These are phyloP conservation scores for Millerozyma acaciae DNA, from an alignment of 805 yeast species.

Conservation along the genomic window DNA sequence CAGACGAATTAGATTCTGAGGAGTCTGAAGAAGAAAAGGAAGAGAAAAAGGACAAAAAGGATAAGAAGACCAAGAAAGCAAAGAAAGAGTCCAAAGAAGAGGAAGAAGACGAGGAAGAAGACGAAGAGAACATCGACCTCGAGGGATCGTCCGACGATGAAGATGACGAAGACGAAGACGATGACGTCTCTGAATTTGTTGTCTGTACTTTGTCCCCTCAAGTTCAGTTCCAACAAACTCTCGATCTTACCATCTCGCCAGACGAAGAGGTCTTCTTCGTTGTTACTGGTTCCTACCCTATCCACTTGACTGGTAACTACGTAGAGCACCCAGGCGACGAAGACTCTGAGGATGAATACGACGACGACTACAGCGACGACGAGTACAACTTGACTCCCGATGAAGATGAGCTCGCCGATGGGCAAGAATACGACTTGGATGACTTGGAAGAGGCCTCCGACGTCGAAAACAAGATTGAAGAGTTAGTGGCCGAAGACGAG, in stretches of 20 bases:
- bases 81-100: constrained; percentile 28
- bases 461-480: constrained; percentile 69
- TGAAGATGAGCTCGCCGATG: constrained; percentile 64
- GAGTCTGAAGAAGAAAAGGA: constrained; percentile 33
- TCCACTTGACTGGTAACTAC: constrained; percentile 92
- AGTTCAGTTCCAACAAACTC: constrained; percentile 78
- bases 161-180: constrained; percentile 60
- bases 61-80: constrained; percentile 17
- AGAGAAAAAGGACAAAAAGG: constrained; percentile 21
- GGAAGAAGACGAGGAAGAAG: constrained; percentile 51
- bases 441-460: constrained; percentile 68
- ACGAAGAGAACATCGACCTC: constrained; percentile 30
- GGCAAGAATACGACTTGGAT: constrained; percentile 52
- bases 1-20: constrained; percentile 43
- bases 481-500: constrained; percentile 62
- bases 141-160: constrained; percentile 52
- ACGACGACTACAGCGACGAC: constrained; percentile 44
- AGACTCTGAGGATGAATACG: constrained; percentile 51
- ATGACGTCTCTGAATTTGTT: constrained; percentile 77
- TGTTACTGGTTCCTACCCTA: constrained; percentile 92
- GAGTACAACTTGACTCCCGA: constrained; percentile 66
- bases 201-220: constrained; percentile 89
- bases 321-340: constrained; percentile 92
- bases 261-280: constrained; percentile 93
- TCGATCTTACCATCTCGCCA: constrained; percentile 87